phyloP scores from a whole-genome alignment of 768 basidiomycete species.

The Mycena pura region DNA sequence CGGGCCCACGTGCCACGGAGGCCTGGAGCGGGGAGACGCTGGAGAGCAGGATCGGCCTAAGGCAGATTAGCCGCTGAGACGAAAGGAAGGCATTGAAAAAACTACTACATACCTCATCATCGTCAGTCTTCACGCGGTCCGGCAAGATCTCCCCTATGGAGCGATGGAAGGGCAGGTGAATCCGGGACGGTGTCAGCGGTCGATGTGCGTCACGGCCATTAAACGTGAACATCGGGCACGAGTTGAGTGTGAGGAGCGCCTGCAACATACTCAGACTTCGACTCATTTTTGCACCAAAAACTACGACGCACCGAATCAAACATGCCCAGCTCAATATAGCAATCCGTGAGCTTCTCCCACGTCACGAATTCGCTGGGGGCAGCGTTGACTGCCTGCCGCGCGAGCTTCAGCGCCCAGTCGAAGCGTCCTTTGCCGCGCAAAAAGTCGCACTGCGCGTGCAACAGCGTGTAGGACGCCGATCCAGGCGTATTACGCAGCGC shows the following conservation, averaged over 20 bases:
- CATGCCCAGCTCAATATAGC: slow-evolving; percentile 90
- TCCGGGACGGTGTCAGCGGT: slow-evolving; percentile 75
- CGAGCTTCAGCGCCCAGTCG: slow-evolving; percentile 92
- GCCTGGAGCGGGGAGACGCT: slow-evolving; percentile 93
- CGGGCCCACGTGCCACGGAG: slow-evolving; percentile 96
- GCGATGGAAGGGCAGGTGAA: slow-evolving; percentile 86
- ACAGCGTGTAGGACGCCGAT: slow-evolving; percentile 81
- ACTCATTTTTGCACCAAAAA: not conserved
- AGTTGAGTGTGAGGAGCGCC: slow-evolving; percentile 93
- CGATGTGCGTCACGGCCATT: slow-evolving; percentile 95
- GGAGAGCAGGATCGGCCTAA: slow-evolving; percentile 92
- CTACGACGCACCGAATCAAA: slow-evolving; percentile 69
- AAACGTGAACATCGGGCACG: slow-evolving; percentile 99
- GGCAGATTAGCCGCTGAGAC: not conserved
- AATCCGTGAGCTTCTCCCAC: slow-evolving; percentile 96
- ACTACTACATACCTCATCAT: slow-evolving; percentile 80
- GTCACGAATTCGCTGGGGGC: slow-evolving; percentile 99
- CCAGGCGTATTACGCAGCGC: slow-evolving; percentile 85
- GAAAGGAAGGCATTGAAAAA: not conserved
- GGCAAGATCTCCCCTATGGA: slow-evolving; percentile 92
- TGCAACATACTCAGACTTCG: slow-evolving; percentile 30
- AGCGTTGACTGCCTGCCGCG: slow-evolving; percentile 95
- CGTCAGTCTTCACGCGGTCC: slow-evolving; percentile 79
- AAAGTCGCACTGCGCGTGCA: slow-evolving; percentile 96
- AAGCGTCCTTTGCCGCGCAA: slow-evolving; percentile 82